Conservation (phyloP, 2,329 filamentous ascomycete species). For the Coniochaeta hoffmannii region DNA sequence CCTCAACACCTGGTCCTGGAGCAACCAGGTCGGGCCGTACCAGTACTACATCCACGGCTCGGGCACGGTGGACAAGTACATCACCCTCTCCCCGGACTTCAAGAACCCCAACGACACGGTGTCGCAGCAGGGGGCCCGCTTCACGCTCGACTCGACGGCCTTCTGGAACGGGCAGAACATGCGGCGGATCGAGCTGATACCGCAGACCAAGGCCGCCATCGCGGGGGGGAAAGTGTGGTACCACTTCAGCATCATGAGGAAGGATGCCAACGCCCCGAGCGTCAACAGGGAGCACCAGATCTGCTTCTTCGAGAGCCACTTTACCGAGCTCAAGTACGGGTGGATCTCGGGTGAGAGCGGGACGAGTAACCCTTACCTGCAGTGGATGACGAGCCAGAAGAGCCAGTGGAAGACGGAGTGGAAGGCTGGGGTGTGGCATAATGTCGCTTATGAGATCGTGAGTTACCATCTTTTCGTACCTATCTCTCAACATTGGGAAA, state of each 20-base stretch:
- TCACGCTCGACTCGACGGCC: conserved; percentile 56
- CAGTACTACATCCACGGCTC: conserved; percentile 72
- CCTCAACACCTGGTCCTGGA: conserved; percentile 57
- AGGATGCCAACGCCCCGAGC: conserved; percentile 51
- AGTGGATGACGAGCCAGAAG: conserved; percentile 56
- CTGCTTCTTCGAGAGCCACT: conserved; percentile 59
- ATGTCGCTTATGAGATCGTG: conserved; percentile 64
- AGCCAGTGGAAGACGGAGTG: conserved; percentile 57
- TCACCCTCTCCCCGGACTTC: conserved; percentile 51
- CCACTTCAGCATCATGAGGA: conserved; percentile 61
- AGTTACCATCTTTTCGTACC: conserved; percentile 9
- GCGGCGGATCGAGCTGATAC: conserved; percentile 68
- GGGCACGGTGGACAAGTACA: conserved; percentile 47
- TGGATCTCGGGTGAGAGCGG: conserved; percentile 43
- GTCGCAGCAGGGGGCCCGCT: conserved; percentile 58
- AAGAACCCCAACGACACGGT: conserved; percentile 59
- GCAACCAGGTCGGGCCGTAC: conserved; percentile 61
- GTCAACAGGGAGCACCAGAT: conserved; percentile 60
- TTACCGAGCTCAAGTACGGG: conserved; percentile 67
- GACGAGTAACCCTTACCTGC: conserved; percentile 44
- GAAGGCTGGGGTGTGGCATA: conserved; percentile 62
- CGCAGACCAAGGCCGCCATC: conserved; percentile 59
- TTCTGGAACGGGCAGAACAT: conserved; percentile 68
- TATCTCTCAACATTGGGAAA: neutral
- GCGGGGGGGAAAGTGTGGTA: conserved; percentile 62